phyloP scores from a whole-genome alignment of 371 early-diverging fungal genomes.

The Mortierella sp. region DNA sequence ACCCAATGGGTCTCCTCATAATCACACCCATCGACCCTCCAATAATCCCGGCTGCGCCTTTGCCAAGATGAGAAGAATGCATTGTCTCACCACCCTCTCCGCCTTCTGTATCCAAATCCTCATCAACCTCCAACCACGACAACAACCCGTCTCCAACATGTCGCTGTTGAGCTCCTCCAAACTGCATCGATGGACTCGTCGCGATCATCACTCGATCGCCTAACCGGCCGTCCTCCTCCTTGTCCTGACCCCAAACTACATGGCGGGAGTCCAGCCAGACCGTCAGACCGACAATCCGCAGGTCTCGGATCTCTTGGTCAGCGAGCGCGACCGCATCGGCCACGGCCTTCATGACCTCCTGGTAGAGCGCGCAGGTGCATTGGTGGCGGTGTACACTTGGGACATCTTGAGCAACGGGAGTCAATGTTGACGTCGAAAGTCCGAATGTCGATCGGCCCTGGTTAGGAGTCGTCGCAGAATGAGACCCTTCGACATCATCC shows the following conservation, averaged over 20 bases:
- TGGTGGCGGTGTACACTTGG: neutral
- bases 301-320: constrained; percentile 41
- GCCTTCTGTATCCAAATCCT: neutral
- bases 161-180: constrained; percentile 10
- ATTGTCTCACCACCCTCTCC: neutral
- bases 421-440: constrained; percentile 1
- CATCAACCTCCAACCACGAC: constrained; percentile 32
- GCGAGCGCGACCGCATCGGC: constrained; percentile 40
- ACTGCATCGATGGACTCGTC: neutral
- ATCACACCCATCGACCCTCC: constrained; percentile 44
- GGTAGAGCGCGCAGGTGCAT: constrained; percentile 26
- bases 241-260: constrained; percentile 35
- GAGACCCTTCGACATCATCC: neutral
- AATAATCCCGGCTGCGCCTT: constrained; percentile 37
- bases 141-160: constrained; percentile 42
- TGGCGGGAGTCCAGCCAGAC: constrained; percentile 43
- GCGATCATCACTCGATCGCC: constrained; percentile 37
- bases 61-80: constrained; percentile 6
- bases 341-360: constrained; percentile 20
- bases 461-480: neutral
- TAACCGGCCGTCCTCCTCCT: constrained; percentile 33
- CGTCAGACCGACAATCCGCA: constrained; percentile 29
- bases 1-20: constrained; percentile 44
- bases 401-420: neutral
- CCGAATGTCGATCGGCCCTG: constrained; percentile 7